Conservation (phyloP, 768 basidiomycete genomes). For the Botryobasidium botryosum region DNA sequence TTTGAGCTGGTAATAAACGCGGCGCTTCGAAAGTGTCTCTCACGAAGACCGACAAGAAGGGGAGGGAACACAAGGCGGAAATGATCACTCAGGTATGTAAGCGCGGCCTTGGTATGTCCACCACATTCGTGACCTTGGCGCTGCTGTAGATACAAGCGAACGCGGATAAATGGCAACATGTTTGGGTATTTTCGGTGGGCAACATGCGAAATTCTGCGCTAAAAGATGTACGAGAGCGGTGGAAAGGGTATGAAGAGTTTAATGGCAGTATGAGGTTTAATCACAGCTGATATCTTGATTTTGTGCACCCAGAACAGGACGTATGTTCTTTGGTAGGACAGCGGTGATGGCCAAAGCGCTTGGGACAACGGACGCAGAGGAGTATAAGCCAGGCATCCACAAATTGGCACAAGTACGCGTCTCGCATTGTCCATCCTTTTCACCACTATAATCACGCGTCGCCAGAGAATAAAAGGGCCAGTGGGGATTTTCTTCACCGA, state of each 20-base stretch:
- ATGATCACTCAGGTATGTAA: slow-evolving; percentile 58
- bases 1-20: too few relatives aligned
- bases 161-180: slow-evolving; percentile 82
- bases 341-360: slow-evolving; percentile 94
- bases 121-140: too few relatives aligned
- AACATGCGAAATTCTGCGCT: slow-evolving; percentile 90
- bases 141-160: slow-evolving; percentile 52
- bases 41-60: slow-evolving; percentile 85
- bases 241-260: slow-evolving; percentile 64
- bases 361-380: slow-evolving; percentile 72
- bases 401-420: slow-evolving; percentile 55
- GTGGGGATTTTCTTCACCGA: slow-evolving; percentile 89
- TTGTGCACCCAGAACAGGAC: slow-evolving; percentile 42
- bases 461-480: slow-evolving; percentile 84
- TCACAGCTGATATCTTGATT: slow-evolving; percentile 8
- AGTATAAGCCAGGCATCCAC: slow-evolving; percentile 61
- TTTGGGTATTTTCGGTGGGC: slow-evolving; percentile 91
- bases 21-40: slow-evolving; percentile 88
- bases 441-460: background rate
- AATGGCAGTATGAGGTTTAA: slow-evolving; percentile 1
- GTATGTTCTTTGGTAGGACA: slow-evolving; percentile 75
- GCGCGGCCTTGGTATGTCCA: background rate
- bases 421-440: background rate
- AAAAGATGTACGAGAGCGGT: slow-evolving; percentile 81
- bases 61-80: slow-evolving; percentile 69